Conservation (phyloP, 805 yeast genomes). For the Kregervanrija pseudodelftensis region DNA sequence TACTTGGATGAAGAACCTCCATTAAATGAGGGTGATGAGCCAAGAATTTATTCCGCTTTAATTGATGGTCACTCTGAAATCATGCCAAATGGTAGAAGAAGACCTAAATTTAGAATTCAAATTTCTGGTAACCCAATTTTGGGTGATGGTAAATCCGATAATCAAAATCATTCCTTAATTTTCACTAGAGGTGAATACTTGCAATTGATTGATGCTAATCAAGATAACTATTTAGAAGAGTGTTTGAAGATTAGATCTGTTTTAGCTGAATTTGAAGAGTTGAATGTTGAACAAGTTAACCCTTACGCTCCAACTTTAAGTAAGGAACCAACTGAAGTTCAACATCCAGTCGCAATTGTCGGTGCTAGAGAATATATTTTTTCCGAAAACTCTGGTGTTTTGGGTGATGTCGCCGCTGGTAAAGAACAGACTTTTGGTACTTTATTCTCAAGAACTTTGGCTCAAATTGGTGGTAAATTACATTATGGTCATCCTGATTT, state of each 20-base stretch:
- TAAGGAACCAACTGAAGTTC: slow-evolving; percentile 40
- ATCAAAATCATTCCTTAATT: slow-evolving; percentile 74
- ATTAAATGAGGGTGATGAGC: slow-evolving; percentile 59
- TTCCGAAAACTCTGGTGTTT: slow-evolving; percentile 78
- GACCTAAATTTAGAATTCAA: slow-evolving; percentile 70
- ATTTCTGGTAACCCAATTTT: slow-evolving; percentile 78
- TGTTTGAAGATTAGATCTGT: slow-evolving; percentile 78
- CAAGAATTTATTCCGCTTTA: slow-evolving; percentile 66
- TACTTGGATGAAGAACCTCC: slow-evolving; percentile 92
- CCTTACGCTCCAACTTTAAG: slow-evolving; percentile 74
- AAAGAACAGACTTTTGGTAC: slow-evolving; percentile 89
- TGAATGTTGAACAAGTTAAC: slow-evolving; percentile 66
- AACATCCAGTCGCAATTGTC: slow-evolving; percentile 73
- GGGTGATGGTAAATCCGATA: slow-evolving; percentile 87
- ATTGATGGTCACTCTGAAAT: slow-evolving; percentile 78
- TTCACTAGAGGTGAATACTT: slow-evolving; percentile 82
- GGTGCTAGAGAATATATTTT: slow-evolving; percentile 86
- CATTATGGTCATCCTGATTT: slow-evolving; percentile 91
- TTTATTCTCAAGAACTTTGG: slow-evolving; percentile 71
- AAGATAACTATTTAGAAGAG: slow-evolving; percentile 80
- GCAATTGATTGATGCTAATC: slow-evolving; percentile 81
- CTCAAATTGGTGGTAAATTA: slow-evolving; percentile 79
- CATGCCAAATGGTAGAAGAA: slow-evolving; percentile 63
- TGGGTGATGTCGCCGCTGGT: slow-evolving; percentile 89
- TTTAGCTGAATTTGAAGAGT: slow-evolving; percentile 77